Evolutionary conservation across 2,329 filamentous ascomycete species (phyloP), one percentile per base, ranked within the genome.

Genomic region (Zasmidium cellare): DNA sequence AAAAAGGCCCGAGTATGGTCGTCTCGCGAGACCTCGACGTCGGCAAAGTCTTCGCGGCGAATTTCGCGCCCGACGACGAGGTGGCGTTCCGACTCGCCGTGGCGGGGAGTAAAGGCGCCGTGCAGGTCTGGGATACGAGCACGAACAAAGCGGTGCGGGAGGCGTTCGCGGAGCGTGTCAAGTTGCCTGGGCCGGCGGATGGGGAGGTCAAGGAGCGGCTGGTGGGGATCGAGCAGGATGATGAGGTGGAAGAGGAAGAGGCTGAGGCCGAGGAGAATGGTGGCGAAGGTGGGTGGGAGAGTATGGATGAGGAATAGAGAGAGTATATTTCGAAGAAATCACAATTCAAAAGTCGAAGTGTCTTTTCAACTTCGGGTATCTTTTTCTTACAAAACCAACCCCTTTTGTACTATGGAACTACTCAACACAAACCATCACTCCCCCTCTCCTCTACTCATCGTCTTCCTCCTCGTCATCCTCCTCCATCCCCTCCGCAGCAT

Each of bases 81-180:
- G 92, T 97, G 9, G 90, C 90, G 22, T 99, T 97, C 82, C 84
- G 94, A 54, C 82, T 99, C 46, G 90, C 92, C 1, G 91, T 99
- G 18, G 94, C 93, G 6, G 94, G 94, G 55, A 97, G 92, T 80
- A 96, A 96, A 79, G 94, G 94, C 47, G 85, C 85, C 35, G 87
- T 97, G 71, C 90, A 96, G 73, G 87, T 99, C 53, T 99, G 94
- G 94, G 93, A 97, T 75, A 97, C 94, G 20, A 88, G 91, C 74
- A 99, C 94, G 57, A 99, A 99, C 73, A 85, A 85, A 14, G 88
- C 89, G 23, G 91, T 99, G 28, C 85, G 94, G 58, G 84, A 88
- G 62, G 87, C 89, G 1, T 99, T 99, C 77, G 91, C 89, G 35
- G 85, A 79, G 69, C 87, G 85, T 57, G 82, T 93, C 57, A 82